phyloP scores from a whole-genome alignment of 164 flowering plant genomes.

The Annona squamosa region DNA sequence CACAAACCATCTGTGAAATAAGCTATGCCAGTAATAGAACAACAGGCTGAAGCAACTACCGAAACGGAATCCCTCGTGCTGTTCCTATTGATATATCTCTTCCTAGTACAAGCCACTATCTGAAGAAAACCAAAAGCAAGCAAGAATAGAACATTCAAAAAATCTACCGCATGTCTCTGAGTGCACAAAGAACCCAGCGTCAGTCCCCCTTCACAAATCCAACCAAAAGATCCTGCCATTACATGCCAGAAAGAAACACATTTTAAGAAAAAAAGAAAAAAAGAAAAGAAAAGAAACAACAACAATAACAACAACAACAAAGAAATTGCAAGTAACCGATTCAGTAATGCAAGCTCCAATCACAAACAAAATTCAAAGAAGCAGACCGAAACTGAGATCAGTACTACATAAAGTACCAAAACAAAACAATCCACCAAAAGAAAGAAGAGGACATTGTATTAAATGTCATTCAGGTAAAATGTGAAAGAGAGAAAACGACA shows the following conservation, averaged over 20 bases:
- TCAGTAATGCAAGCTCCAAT: neutral
- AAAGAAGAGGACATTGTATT: neutral
- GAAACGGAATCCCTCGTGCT: constrained; percentile 26
- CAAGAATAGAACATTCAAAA: constrained; percentile 37
- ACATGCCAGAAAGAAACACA: neutral
- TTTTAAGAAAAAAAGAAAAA: neutral
- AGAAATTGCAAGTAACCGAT: neutral
- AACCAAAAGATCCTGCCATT: constrained; percentile 29
- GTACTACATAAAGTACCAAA: neutral
- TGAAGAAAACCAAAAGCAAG: constrained; percentile 30
- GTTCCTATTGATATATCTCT: constrained; percentile 1
- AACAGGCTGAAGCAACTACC: constrained; percentile 33
- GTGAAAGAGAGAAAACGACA: neutral
- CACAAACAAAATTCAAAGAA: neutral
- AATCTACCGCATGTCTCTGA: constrained; percentile 35
- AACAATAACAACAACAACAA: neutral
- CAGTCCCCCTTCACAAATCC: constrained; percentile 36
- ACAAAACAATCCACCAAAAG: neutral
- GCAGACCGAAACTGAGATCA: neutral
- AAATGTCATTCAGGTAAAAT: neutral
- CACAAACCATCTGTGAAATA: constrained; percentile 28
- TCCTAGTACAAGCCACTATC: constrained; percentile 20
- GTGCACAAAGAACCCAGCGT: constrained; percentile 31
- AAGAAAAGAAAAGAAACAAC: neutral
- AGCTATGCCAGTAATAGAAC: constrained; percentile 32